Evolutionary conservation across 257 asterid genomes (phyloP), one percentile per base, ranked within the genome.

Genomic region (Capsicum baccatum): DNA sequence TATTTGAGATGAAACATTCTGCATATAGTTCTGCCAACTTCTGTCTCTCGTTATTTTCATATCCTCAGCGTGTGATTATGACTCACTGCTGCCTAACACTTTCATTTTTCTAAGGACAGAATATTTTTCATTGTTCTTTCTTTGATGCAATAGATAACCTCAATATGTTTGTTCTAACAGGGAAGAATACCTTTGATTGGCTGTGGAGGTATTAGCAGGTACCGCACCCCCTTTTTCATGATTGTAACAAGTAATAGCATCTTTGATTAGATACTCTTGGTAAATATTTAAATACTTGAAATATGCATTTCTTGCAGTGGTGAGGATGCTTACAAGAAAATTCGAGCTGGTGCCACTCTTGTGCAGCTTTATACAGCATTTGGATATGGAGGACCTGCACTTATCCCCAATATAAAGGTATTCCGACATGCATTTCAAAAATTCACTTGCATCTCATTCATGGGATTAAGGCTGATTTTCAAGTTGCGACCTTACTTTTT

Each of bases 361-460:
- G 93, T 96, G 85, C 98, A 96, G 96, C 95, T 95, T 21, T 97
- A 97, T 85, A 95, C 99, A 9, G 94, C 97, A 84, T 93, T 97
- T 88, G 98, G 98, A 9, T 96, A 94, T 54, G 98, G 99, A 1
- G 99, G 99, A 2, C 99, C 98, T 44, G 98, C 99, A 42, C 97
- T 97, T 83, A 93, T 97, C 83, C 99, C 99, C 81, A 83, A 84
- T 86, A 92, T 97, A 8, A 97, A 97, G 99, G 98, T 95, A 91
- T 68, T 58, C 47, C 14, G 2, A 52, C 67, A 54, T 52, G 60
- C 83, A 80, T 58, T 80, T 39, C 74, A 60, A 60, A 39, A 19
- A n/a, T 26, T 19, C 39, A 16, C 74, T 39, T n/a, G 26, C 74
- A 48, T 64, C 14, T 37, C 6, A 37, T 15, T 74, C 4, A 74